These are phyloP conservation scores for Retiboletus flavoniger DNA, from an alignment of 1,284 basidiomycete species.

Conservation along the genomic window DNA sequence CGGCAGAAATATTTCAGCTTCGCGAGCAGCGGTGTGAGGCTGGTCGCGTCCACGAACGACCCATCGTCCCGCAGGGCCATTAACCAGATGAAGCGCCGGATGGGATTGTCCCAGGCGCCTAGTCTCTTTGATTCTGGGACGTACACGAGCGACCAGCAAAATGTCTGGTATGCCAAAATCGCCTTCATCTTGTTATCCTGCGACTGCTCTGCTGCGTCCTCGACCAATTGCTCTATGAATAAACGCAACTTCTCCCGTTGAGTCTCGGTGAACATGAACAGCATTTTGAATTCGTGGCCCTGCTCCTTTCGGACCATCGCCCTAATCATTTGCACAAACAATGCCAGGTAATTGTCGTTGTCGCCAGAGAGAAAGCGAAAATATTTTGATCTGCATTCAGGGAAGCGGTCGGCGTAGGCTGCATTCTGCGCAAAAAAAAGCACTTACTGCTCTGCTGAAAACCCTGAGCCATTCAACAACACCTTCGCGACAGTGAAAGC, in stretches of 20 bases:
- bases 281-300: background rate
- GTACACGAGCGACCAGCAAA: conserved; percentile 9
- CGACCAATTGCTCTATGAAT: background rate
- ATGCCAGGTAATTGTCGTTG: background rate
- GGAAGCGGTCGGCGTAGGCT: background rate
- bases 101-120: background rate
- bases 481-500: conserved; percentile 7
- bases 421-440: background rate
- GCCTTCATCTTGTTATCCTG: background rate
- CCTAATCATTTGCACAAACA: conserved; percentile 8
- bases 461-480: conserved; percentile 1
- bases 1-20: conserved; percentile 18
- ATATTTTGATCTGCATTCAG: background rate
- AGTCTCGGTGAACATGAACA: background rate
- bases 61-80: conserved; percentile 4
- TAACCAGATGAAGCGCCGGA: conserved; percentile 10
- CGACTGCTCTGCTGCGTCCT: background rate
- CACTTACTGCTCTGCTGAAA: conserved; percentile 5
- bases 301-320: conserved; percentile 1
- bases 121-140: background rate
- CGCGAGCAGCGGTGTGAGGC: background rate
- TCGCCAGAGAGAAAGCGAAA: conserved; percentile 1
- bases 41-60: background rate
- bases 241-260: background rate
- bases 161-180: conserved; percentile 1